Percentiles rank a stretch among this genome's conserved stretches.
Evolutionary conservation across 495 filamentous ascomycete genomes (phyloP).

Genomic region (Podospora sp.): DNA sequence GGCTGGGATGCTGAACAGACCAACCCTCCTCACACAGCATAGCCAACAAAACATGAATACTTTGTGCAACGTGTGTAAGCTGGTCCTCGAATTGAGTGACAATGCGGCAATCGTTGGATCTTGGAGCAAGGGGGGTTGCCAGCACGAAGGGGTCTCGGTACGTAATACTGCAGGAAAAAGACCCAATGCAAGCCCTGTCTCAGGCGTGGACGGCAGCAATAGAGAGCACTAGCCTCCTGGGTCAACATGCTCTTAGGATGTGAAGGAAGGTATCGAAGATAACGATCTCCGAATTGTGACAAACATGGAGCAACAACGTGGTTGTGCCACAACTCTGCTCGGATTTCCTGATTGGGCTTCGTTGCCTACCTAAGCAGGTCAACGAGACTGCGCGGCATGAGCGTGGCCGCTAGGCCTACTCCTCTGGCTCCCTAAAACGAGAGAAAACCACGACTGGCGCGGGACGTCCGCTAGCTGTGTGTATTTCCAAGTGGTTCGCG

Average conservation of each 20-base stretch:
- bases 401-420: background rate
- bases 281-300: conserved; percentile 9
- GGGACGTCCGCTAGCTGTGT: conserved; percentile 4
- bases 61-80: background rate
- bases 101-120: conserved; percentile 10
- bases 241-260: background rate
- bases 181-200: conserved; percentile 15
- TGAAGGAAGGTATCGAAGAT: conserved; percentile 11
- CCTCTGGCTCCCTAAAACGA: background rate
- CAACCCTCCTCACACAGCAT: background rate
- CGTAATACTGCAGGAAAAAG: conserved; percentile 7
- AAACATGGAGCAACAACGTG: background rate
- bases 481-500: background rate
- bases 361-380: background rate
- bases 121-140: conserved; percentile 11
- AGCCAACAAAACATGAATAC: background rate
- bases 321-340: background rate
- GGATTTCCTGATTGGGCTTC: conserved; percentile 25
- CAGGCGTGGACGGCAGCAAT: background rate
- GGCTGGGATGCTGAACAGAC: background rate
- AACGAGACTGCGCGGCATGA: background rate
- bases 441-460: background rate
- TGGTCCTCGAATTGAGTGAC: conserved; percentile 13
- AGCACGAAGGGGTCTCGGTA: conserved; percentile 8
- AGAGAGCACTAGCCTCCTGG: background rate